Conservation (phyloP, 805 yeast species). For the Wickerhamiella alocasiicola region DNA sequence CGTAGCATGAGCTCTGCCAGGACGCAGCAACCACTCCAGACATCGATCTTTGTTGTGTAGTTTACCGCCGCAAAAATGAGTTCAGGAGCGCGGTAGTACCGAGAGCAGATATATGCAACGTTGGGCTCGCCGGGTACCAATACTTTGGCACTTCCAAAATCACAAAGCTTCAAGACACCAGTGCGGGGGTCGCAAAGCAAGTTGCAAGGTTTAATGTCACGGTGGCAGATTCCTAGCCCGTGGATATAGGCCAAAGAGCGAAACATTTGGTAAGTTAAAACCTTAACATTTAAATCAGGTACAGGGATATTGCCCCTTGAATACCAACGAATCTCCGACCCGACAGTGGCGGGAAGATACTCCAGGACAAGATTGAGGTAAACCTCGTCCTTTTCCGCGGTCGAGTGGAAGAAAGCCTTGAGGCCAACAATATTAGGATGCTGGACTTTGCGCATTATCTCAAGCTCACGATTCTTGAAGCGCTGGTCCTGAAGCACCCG, state of each 20-base stretch:
- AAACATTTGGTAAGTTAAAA: constrained; percentile 73
- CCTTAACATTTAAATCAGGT: constrained; percentile 83
- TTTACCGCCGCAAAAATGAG: constrained; percentile 93
- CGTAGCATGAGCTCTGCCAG: constrained; percentile 94
- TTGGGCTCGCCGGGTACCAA: constrained; percentile 85
- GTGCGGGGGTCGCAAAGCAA: constrained; percentile 73
- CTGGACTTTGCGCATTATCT: constrained; percentile 80
- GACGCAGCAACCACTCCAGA: constrained; percentile 97
- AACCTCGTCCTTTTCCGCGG: constrained; percentile 63
- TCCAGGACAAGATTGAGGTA: constrained; percentile 84
- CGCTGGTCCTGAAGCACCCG: constrained; percentile 93
- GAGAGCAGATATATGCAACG: constrained; percentile 89
- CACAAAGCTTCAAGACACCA: constrained; percentile 83
- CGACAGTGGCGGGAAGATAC: constrained; percentile 90
- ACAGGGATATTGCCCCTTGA: constrained; percentile 44
- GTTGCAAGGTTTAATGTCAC: constrained; percentile 88
- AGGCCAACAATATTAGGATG: constrained; percentile 83
- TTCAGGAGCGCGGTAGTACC: constrained; percentile 96
- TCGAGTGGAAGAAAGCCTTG: constrained; percentile 72
- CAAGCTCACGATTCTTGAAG: constrained; percentile 91
- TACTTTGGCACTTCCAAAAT: constrained; percentile 91
- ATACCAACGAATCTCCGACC: constrained; percentile 76
- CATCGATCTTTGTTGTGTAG: constrained; percentile 90
- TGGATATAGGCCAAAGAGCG: constrained; percentile 70
- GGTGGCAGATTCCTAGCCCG: constrained; percentile 63